Evolutionary conservation across 495 filamentous ascomycete genomes (phyloP), one percentile per base, ranked within the genome.

Genomic region (Neurospora sp.): DNA sequence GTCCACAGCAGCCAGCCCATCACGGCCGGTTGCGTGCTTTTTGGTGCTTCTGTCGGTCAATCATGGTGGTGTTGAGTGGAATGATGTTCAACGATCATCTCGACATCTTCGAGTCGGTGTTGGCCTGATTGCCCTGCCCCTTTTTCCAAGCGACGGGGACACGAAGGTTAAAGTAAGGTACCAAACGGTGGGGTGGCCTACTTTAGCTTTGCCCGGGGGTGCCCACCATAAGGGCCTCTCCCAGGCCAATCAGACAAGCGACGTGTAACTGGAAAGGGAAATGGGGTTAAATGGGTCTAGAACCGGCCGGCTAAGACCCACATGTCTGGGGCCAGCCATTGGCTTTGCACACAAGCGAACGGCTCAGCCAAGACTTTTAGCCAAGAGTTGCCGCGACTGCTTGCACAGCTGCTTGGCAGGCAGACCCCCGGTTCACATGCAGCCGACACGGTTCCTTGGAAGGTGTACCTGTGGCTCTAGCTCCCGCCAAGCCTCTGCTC

Each of bases 201-300:
- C 22, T 35, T 65, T 65, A 61, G 53, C 22, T 31, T 20, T 27
- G 22, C 11, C 48, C 22, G 22, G 48, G 22, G 48, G 2, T 59
- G 2, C 53, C 48, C 53, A 61, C 53, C 53, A n/a, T 22, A 44
- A 71, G 4, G 4, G 31, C 31, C 20, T 38, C 7, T n/a, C n/a
- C 35, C 22, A 22, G 59, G 69, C 75, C 75, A 76, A 76, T 76
- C 69, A 76, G 12, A 39, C 22, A 69, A 16, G 27, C 9, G 48
- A 37, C 68, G 61, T 70, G 41, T 44, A 38, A 35, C 75, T 71
- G 12, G 71, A 74, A 73, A 73, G 12, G 71, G 75, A 70, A 73
- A 40, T 65, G 27, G 71, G 40, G 14, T 46, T 20, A 61, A 61
- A 31, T 61, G 53, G 53, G 53, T 35, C 53, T 65, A 65, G 27